These are phyloP conservation scores for Ceratocystis colombiana DNA, from an alignment of 2,329 filamentous ascomycete genomes.

Conservation along the genomic window DNA sequence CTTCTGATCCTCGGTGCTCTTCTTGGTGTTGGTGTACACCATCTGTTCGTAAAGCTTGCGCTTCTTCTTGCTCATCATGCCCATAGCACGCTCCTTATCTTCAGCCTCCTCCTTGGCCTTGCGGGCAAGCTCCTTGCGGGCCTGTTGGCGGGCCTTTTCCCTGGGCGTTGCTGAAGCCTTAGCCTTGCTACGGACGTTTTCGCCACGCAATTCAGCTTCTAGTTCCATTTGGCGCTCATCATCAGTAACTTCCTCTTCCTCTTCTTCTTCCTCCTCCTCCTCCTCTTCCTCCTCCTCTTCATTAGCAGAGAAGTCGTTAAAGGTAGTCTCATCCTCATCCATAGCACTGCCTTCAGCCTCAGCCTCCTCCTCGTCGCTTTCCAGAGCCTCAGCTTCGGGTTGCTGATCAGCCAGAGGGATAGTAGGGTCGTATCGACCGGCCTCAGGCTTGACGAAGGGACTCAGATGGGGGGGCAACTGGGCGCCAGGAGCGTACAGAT, in stretches of 20 bases:
- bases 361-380: constrained; percentile 48
- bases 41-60: constrained; percentile 96
- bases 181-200: constrained; percentile 43
- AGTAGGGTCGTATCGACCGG: constrained; percentile 86
- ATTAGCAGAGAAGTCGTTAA: constrained; percentile 39
- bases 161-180: constrained; percentile 38
- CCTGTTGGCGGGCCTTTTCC: constrained; percentile 57
- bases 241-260: constrained; percentile 33
- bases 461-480: constrained; percentile 88
- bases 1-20: constrained; percentile 80
- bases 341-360: constrained; percentile 44
- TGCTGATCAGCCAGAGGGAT: constrained; percentile 78
- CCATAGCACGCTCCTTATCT: constrained; percentile 84
- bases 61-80: constrained; percentile 98
- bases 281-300: constrained; percentile 38
- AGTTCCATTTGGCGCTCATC: constrained; percentile 70
- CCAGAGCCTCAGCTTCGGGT: constrained; percentile 71
- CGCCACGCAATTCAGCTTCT: constrained; percentile 79
- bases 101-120: constrained; percentile 69
- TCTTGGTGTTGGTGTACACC: constrained; percentile 88
- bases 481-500: constrained; percentile 81
- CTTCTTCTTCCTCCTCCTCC: constrained; percentile 39
- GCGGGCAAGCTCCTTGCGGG: constrained; percentile 57
- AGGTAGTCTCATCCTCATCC: constrained; percentile 34
- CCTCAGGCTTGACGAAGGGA: constrained; percentile 81